Evolutionary conservation across 495 filamentous ascomycete genomes (phyloP).

Genomic region (Copromyces sp.): DNA sequence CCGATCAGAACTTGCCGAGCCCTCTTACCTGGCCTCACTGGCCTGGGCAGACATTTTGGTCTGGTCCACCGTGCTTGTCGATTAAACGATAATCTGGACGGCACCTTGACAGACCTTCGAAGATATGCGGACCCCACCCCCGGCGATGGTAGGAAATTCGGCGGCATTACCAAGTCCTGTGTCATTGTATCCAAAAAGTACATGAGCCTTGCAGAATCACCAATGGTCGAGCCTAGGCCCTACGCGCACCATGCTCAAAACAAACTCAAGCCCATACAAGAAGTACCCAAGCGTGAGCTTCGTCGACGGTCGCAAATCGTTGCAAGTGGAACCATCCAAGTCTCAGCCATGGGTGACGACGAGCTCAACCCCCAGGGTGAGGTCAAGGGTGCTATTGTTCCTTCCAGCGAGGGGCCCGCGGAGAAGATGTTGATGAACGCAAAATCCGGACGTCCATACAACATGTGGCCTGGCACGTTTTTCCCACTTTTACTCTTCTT

Average conservation of each 20-base stretch:
- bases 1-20: slow-evolving; percentile 19
- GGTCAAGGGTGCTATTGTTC: background rate
- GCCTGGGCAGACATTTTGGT: slow-evolving; percentile 19
- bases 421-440: slow-evolving; percentile 1
- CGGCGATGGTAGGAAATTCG: background rate
- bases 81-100: slow-evolving; percentile 19
- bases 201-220: slow-evolving; percentile 6
- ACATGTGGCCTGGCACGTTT: slow-evolving; percentile 9
- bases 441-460: slow-evolving; percentile 10
- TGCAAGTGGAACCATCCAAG: background rate
- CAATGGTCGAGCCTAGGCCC: slow-evolving; percentile 1
- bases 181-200: slow-evolving; percentile 10
- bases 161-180: slow-evolving; percentile 4
- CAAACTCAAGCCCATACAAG: background rate
- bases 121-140: slow-evolving; percentile 2
- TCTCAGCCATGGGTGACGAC: background rate
- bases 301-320: background rate
- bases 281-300: background rate
- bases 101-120: slow-evolving; percentile 17
- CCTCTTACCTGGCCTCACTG: slow-evolving; percentile 8
- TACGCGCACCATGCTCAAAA: background rate
- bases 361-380: background rate
- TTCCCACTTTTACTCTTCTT: background rate
- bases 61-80: slow-evolving; percentile 11
- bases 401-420: background rate